A percentile compares a stretch with the other conserved stretches of the same genome.
These are phyloP conservation scores for Amauroascus verrucosus DNA, from an alignment of 2,329 filamentous ascomycete species.

Conservation along the genomic window DNA sequence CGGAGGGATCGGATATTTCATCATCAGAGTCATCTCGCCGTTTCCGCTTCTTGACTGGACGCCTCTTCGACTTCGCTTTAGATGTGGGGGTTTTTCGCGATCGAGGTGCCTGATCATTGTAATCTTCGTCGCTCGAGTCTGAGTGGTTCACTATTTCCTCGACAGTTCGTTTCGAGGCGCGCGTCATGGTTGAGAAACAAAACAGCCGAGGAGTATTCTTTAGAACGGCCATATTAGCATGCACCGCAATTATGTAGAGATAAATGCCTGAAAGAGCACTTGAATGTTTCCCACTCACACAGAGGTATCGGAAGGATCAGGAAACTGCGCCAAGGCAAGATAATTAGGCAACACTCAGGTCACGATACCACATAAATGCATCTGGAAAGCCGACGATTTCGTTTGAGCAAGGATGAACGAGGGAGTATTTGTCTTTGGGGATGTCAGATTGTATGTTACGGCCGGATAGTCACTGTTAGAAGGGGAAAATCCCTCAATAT, in stretches of 20 bases:
- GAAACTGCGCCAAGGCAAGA: not conserved
- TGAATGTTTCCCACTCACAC: not conserved
- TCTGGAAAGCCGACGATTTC: not conserved
- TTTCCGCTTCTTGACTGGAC: constrained; percentile 26
- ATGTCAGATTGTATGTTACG: not conserved
- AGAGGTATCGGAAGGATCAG: not conserved
- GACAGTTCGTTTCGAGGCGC: constrained; percentile 30
- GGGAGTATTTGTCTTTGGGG: not conserved
- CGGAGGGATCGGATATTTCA: constrained; percentile 36
- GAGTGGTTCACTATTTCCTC: constrained; percentile 37
- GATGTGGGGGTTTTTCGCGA: constrained; percentile 23
- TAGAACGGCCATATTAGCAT: constrained; percentile 14
- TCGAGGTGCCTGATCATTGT: constrained; percentile 29
- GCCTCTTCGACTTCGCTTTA: constrained; percentile 25
- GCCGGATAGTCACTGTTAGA: not conserved
- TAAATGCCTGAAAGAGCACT: not conserved
- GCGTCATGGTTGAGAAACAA: constrained; percentile 24
- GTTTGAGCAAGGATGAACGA: not conserved
- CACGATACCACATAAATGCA: not conserved
- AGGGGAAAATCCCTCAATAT: not conserved
- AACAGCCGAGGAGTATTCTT: constrained; percentile 12
- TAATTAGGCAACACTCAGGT: not conserved
- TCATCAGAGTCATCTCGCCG: constrained; percentile 38
- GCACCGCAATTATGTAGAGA: not conserved
- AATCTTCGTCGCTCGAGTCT: constrained; percentile 33